Conservation (phyloP, 768 basidiomycete genomes). For the Boletus subcaerulescens region DNA sequence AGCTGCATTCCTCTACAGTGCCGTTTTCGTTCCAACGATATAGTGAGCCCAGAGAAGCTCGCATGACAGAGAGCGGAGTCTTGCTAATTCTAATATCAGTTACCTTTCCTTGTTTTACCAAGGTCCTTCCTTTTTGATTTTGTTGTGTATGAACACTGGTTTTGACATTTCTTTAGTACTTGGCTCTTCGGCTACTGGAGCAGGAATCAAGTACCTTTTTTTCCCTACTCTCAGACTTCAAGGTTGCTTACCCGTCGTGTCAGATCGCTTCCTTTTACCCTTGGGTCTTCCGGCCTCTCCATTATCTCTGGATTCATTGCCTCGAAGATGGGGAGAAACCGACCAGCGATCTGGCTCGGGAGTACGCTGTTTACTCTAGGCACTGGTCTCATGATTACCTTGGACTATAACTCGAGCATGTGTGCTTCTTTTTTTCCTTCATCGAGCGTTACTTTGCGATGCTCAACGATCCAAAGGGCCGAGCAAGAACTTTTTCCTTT, state of each 20-base stretch:
- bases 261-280: slow-evolving; percentile 73
- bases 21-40: slow-evolving; percentile 52
- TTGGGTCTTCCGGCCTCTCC: slow-evolving; percentile 52
- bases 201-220: slow-evolving; percentile 65
- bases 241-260: neutral
- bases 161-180: slow-evolving; percentile 36
- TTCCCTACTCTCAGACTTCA: neutral
- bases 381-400: slow-evolving; percentile 67
- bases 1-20: slow-evolving; percentile 56
- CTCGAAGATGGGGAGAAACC: slow-evolving; percentile 54
- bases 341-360: slow-evolving; percentile 60
- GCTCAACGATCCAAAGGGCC: slow-evolving; percentile 39
- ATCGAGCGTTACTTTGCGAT: neutral
- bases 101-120: slow-evolving; percentile 80
- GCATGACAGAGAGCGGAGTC: too few relatives aligned
- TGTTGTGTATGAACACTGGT: neutral
- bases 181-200: slow-evolving; percentile 68
- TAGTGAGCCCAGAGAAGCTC: slow-evolving; percentile 13
- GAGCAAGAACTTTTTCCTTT: slow-evolving; percentile 62
- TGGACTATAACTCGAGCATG: slow-evolving; percentile 56
- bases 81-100: slow-evolving; percentile 10
- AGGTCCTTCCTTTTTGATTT: slow-evolving; percentile 12
- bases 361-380: slow-evolving; percentile 61
- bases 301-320: slow-evolving; percentile 56
- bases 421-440: slow-evolving; percentile 21